Base-by-base conservation (phyloP, 129 eudicot species). In the Flaveria brownii region DNA sequence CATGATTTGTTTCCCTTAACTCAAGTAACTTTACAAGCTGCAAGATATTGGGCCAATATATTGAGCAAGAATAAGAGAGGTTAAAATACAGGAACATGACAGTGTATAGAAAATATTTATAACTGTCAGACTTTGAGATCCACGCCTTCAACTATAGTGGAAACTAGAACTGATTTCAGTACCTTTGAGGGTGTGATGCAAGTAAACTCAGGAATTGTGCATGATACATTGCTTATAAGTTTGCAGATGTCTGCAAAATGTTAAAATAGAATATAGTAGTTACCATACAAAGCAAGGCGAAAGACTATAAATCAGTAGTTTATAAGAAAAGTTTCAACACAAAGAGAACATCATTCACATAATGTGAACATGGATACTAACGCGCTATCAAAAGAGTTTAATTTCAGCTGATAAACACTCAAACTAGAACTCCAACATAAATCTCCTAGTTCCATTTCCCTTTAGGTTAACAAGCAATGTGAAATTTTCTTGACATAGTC, bases 11-110 rank as follows among this genome's bases (percentile, higher is more conserved):
- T 83, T 94, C 99, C 83, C 96, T 91, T 69, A 87, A 85, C 83
- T 94, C 99, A 57, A 94, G 96, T 76, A 94, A 83, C 87, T 94
- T 94, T 75, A 94, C 99, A n/a, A 94, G 92, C 99, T 94, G 96
- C 85, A 87, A 41, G 68, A 78, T 54, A 15, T 55, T 28, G 36
- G 45, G 23, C 46, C 25, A 25, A 5, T 49, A 45, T 56, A 47
- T 30, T 50, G 68, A 64, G 30, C 13, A 59, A 63, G 47, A 49
- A 59, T 70, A 33, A 67, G 17, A 22, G n/a, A 68, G 5, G 43
- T 47, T 18, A 70, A 43, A 56, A 42, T n/a, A 65, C 13, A 30
- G 45, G 45, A 15, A 46, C 76, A 81, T 54, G 88, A 46, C 15
- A 59, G n/a, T 52, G 51, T 5, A 17, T 39, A 39, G 26, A 65